Base-by-base conservation (phyloP, 2,329 filamentous ascomycete species). In the Berkeleyomyces basicola region DNA sequence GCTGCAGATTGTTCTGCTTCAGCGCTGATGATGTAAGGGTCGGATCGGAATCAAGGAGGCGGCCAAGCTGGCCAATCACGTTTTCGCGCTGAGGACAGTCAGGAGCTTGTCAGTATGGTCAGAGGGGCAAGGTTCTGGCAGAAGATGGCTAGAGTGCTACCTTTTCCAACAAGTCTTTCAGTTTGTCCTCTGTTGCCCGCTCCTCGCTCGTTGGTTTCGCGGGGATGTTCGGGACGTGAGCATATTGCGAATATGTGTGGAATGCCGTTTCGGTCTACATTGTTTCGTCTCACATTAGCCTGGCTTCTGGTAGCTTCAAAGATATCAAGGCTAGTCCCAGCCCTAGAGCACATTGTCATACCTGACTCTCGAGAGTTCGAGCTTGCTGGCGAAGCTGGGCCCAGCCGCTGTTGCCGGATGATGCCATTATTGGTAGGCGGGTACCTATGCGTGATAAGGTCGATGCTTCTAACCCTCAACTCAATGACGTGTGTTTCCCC, bases 1-100 rank as follows among this genome's bases (percentile, higher is more conserved):
- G 86, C 64, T 88, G 81, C 44, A 99, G 84, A 72, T 97, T 96
- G 77, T 92, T 96, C 70, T 96, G 91, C 75, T 97, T 97, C n/a
- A 96, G 82, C 63, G 91, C 90, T 44, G 92, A 97, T 53, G 90
- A 86, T 59, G 88, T 90, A 65, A 95, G 82, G 63, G 85, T 80
- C 31, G 90, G 84, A 79, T 97, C 92, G 63, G 91, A 95, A 76
- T 97, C 92, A 68, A 97, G 87, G 61, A 96, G 85, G 64, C 92
- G 88, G 67, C 85, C 78, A 63, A 99, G 86, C 74, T 96, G 90
- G 64, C 79, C 76, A 71, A 97, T 85, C 61, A 93, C 82, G 53
- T 80, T 77, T 71, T 96, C 90, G 71, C 93, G 86, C 90, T 96
- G 37, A 59, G 11, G 62, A n/a, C 7, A 36, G 36, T 14, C 43